These are phyloP conservation scores for Globisporangium heterothallicum DNA, from an alignment of 352 stramenopile species.

Conservation along the genomic window DNA sequence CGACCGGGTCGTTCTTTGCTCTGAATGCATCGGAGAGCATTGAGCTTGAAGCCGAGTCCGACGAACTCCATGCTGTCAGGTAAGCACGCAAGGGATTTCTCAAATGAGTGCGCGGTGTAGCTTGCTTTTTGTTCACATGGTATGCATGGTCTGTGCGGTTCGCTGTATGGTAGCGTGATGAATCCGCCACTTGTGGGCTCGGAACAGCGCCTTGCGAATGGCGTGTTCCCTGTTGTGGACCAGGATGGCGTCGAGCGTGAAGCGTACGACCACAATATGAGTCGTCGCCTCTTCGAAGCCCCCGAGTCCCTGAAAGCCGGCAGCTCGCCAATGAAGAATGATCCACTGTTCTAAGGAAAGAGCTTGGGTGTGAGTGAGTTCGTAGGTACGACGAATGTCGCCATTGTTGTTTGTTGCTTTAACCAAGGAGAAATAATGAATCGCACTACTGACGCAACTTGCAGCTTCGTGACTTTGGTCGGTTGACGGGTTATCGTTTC, in stretches of 20 bases:
- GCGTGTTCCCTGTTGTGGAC: conserved; percentile 70
- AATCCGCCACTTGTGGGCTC: conserved; percentile 65
- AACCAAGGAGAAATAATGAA: too few relatives aligned
- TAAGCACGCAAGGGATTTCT: not conserved
- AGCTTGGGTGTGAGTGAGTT: too few relatives aligned
- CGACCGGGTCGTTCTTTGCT: conserved; percentile 49
- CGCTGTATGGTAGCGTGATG: conserved; percentile 42
- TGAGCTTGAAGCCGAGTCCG: conserved; percentile 44
- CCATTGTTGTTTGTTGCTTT: too few relatives aligned
- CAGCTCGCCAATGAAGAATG: conserved; percentile 75
- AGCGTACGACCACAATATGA: conserved; percentile 38
- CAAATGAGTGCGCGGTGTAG: too few relatives aligned
- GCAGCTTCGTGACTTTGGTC: too few relatives aligned
- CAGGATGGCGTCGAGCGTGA: conserved; percentile 54
- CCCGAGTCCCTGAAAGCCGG: conserved; percentile 72
- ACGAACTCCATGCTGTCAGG: conserved; percentile 70
- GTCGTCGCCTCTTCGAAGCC: conserved; percentile 61
- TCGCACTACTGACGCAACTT: too few relatives aligned
- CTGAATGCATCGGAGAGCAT: conserved; percentile 53
- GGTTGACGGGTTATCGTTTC: too few relatives aligned
- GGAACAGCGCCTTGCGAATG: conserved; percentile 43
- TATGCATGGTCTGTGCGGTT: not conserved
- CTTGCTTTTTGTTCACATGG: not conserved
- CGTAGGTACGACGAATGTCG: too few relatives aligned
- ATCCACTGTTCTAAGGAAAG: conserved; percentile 58